These are phyloP conservation scores for Neurospora discreta DNA, from an alignment of 495 filamentous ascomycete genomes.

Conservation along the genomic window DNA sequence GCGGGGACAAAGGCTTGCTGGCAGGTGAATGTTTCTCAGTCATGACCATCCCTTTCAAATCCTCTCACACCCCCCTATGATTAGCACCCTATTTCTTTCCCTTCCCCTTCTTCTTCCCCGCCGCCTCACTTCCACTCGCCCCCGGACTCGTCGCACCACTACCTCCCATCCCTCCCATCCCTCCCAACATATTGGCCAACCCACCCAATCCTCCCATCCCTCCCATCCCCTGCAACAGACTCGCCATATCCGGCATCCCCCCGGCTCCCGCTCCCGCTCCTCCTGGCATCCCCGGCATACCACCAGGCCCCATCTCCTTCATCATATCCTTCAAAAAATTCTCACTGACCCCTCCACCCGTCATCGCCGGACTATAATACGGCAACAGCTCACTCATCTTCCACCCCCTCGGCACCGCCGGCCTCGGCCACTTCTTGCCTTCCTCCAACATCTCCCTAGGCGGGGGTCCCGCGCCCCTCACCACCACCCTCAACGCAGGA, in stretches of 20 bases:
- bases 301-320: slow-evolving; percentile 65
- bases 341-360: slow-evolving; percentile 88
- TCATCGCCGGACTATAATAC: slow-evolving; percentile 77
- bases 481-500: slow-evolving; percentile 54
- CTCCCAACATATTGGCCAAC: neutral
- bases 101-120: slow-evolving; percentile 41
- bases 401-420: slow-evolving; percentile 80
- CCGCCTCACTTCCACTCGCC: slow-evolving; percentile 13
- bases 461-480: slow-evolving; percentile 44
- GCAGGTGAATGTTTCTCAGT: neutral
- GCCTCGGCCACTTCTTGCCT: slow-evolving; percentile 53
- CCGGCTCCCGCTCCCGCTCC: neutral
- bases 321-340: slow-evolving; percentile 97
- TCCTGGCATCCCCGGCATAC: slow-evolving; percentile 13
- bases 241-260: slow-evolving; percentile 29
- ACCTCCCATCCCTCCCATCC: slow-evolving; percentile 8
- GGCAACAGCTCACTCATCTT: slow-evolving; percentile 79
- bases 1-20: neutral
- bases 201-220: slow-evolving; percentile 10
- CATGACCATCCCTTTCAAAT: neutral
- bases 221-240: slow-evolving; percentile 27
- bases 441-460: slow-evolving; percentile 32
- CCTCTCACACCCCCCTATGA: neutral
- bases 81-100: slow-evolving; percentile 26
- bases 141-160: slow-evolving; percentile 13